phyloP scores from a whole-genome alignment of 1,139 yeast genomes.

The Hyphopichia pseudoburtonii region DNA sequence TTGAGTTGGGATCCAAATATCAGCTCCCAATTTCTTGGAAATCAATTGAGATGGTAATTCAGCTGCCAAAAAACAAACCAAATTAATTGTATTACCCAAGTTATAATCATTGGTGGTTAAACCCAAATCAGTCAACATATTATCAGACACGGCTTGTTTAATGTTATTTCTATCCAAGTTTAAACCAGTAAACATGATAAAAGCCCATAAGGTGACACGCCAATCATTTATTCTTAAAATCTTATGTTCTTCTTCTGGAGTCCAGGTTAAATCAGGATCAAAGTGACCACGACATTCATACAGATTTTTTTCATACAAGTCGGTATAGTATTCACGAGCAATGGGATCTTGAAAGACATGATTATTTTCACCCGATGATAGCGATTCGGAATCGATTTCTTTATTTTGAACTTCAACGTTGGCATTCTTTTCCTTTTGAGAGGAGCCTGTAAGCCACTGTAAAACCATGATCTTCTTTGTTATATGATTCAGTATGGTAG shows the following conservation, averaged over 20 bases:
- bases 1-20: slow-evolving; percentile 32
- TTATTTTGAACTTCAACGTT: background rate
- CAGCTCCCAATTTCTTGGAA: slow-evolving; percentile 35
- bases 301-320: slow-evolving; percentile 26
- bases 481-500: too few species aligned
- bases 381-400: slow-evolving; percentile 3
- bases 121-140: slow-evolving; percentile 25
- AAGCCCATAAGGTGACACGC: slow-evolving; percentile 32
- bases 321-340: slow-evolving; percentile 27
- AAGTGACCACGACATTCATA: slow-evolving; percentile 35
- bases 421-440: background rate
- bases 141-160: slow-evolving; percentile 29
- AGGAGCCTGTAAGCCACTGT: background rate
- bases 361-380: background rate
- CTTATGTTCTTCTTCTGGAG: slow-evolving; percentile 30
- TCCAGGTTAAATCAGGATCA: slow-evolving; percentile 39
- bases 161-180: slow-evolving; percentile 32
- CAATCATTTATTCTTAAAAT: slow-evolving; percentile 27
- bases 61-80: slow-evolving; percentile 31
- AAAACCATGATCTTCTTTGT: too few species aligned
- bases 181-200: slow-evolving; percentile 30
- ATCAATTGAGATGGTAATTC: slow-evolving; percentile 35
- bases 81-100: slow-evolving; percentile 29
- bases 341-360: slow-evolving; percentile 31
- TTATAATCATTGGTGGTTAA: slow-evolving; percentile 31